These are phyloP conservation scores for Straminergon stramineum DNA, from an alignment of 225 moss, liverwort and hornwort genomes.

Conservation along the genomic window DNA sequence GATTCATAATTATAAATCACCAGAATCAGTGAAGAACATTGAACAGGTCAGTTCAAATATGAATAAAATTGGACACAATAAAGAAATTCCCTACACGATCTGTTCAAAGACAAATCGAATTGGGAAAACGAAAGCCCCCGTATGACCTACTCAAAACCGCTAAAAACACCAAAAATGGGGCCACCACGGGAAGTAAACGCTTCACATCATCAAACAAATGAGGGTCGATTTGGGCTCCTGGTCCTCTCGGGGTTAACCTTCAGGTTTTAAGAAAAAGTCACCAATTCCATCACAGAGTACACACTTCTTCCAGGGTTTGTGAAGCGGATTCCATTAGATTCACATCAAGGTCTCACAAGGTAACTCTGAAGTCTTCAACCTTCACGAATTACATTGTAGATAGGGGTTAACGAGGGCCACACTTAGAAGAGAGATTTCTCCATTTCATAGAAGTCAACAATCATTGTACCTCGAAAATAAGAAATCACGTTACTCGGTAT, in stretches of 20 bases:
- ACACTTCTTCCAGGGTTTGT: not conserved
- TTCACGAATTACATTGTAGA: not conserved
- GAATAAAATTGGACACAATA: not conserved
- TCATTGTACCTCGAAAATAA: constrained; percentile 9
- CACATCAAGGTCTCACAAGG: not conserved
- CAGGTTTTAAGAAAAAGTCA: not conserved
- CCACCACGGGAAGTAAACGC: not conserved
- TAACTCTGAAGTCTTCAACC: not conserved
- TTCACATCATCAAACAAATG: not conserved
- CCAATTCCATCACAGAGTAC: not conserved
- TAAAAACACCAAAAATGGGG: not conserved
- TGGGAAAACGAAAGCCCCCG: not conserved
- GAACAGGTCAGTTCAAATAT: not conserved
- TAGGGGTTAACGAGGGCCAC: not conserved
- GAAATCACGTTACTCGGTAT: not conserved
- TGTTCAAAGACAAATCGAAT: not conserved
- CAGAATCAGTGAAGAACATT: not conserved
- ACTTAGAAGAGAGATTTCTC: not conserved
- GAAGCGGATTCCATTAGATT: not conserved
- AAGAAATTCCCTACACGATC: not conserved
- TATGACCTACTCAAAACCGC: not conserved
- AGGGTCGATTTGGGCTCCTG: not conserved
- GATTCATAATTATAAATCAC: not conserved
- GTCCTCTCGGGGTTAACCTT: not conserved
- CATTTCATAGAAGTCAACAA: not conserved